A percentile compares a stretch with the other conserved stretches of the same genome.
phyloP scores from a whole-genome alignment of 371 early-diverging fungal species.

The Apophysomyces variabilis region DNA sequence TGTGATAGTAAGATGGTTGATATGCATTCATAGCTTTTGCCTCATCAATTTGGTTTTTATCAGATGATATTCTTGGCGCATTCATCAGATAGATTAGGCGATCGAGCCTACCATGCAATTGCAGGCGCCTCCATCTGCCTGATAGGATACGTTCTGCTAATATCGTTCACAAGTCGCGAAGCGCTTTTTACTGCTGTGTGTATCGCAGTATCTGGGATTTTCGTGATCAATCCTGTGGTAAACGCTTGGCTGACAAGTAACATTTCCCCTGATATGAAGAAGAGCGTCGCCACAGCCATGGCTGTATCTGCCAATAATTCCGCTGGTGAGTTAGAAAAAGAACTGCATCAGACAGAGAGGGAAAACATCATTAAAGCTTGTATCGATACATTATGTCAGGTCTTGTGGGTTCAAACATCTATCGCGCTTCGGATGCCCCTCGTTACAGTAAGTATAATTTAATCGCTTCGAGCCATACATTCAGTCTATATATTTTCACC shows the following conservation, averaged over 20 bases:
- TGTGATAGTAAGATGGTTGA: slow-evolving; percentile 32
- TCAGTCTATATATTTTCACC: neutral
- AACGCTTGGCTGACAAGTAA: slow-evolving; percentile 56
- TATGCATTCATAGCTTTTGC: neutral
- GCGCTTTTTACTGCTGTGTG: slow-evolving; percentile 40
- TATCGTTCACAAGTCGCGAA: slow-evolving; percentile 20
- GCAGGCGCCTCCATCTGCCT: slow-evolving; percentile 39
- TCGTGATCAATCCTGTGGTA: slow-evolving; percentile 52
- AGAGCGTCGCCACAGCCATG: slow-evolving; percentile 54
- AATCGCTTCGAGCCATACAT: neutral
- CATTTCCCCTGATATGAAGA: slow-evolving; percentile 53
- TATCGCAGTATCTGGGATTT: slow-evolving; percentile 50
- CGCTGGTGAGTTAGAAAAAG: slow-evolving; percentile 23
- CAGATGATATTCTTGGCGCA: slow-evolving; percentile 48
- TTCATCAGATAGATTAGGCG: slow-evolving; percentile 42
- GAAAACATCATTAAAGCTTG: too few species aligned
- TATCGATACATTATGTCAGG: slow-evolving; percentile 8
- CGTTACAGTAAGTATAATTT: slow-evolving; percentile 35
- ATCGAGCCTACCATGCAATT: slow-evolving; percentile 49
- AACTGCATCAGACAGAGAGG: too few species aligned
- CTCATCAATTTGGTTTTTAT: neutral
- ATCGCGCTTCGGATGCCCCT: slow-evolving; percentile 50
- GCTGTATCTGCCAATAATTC: slow-evolving; percentile 54
- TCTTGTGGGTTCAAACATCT: slow-evolving; percentile 50
- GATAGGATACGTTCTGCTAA: slow-evolving; percentile 40